Conservation (phyloP, 306 rosid species). For the Neltuma alba region DNA sequence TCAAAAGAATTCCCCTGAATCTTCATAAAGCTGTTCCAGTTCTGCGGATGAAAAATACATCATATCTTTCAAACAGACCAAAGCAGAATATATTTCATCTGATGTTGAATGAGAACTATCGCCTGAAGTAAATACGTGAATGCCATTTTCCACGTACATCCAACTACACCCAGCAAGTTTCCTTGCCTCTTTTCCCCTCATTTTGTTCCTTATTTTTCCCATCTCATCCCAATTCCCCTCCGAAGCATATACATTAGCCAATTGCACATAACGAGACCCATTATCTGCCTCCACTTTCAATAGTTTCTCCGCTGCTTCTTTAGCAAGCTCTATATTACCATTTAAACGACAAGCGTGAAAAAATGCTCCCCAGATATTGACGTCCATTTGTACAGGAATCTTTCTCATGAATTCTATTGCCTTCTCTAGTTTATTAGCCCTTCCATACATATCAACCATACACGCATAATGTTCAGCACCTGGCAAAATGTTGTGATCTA, state of each 20-base stretch:
- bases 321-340: constrained; percentile 53
- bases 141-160: constrained; percentile 63
- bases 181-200: constrained; percentile 72
- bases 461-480: constrained; percentile 78
- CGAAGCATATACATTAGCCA: constrained; percentile 79
- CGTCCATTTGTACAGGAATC: constrained; percentile 60
- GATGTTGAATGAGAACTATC: constrained; percentile 60
- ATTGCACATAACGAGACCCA: constrained; percentile 73
- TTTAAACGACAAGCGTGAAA: constrained; percentile 69
- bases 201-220: constrained; percentile 82
- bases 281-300: constrained; percentile 46
- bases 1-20: constrained; percentile 27
- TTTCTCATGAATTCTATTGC: constrained; percentile 56
- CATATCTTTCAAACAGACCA: constrained; percentile 53
- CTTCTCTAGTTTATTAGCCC: constrained; percentile 65
- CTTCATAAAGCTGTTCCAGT: constrained; percentile 46
- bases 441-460: constrained; percentile 86
- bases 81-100: constrained; percentile 54
- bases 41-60: constrained; percentile 34
- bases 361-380: constrained; percentile 70
- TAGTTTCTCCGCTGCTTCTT: constrained; percentile 58
- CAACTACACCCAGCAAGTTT: constrained; percentile 81
- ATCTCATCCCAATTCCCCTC: constrained; percentile 78
- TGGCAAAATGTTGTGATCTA: constrained; percentile 53
- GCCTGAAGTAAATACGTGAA: constrained; percentile 69